These are phyloP conservation scores for Sporothrix protearum DNA, from an alignment of 2,329 filamentous ascomycete species.

Conservation along the genomic window DNA sequence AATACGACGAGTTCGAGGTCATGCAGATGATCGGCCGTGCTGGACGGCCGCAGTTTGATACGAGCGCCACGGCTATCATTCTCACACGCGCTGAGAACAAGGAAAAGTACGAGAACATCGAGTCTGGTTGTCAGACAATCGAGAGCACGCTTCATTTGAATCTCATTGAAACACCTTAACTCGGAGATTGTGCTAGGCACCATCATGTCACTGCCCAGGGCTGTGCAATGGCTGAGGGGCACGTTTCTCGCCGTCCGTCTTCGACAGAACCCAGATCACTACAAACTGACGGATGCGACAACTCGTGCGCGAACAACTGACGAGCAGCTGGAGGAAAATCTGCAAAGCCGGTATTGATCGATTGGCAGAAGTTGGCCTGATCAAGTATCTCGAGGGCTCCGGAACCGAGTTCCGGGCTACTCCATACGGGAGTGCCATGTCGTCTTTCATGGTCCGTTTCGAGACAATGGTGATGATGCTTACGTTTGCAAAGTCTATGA, in stretches of 20 bases:
- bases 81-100: slow-evolving; percentile 67
- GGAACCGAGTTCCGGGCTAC: slow-evolving; percentile 56
- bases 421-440: slow-evolving; percentile 75
- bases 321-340: slow-evolving; percentile 63
- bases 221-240: slow-evolving; percentile 69
- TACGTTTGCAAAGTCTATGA: slow-evolving; percentile 56
- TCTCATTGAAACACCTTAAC: slow-evolving; percentile 79
- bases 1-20: slow-evolving; percentile 77
- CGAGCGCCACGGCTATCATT: slow-evolving; percentile 71
- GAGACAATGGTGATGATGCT: slow-evolving; percentile 73
- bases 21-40: slow-evolving; percentile 90
- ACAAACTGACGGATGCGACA: slow-evolving; percentile 58
- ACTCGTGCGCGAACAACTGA: slow-evolving; percentile 52
- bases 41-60: slow-evolving; percentile 78
- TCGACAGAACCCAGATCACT: slow-evolving; percentile 65
- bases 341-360: slow-evolving; percentile 65
- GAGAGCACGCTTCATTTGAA: slow-evolving; percentile 78
- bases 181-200: slow-evolving; percentile 77
- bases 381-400: slow-evolving; percentile 38
- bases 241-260: slow-evolving; percentile 78
- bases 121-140: slow-evolving; percentile 67
- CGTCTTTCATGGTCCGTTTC: slow-evolving; percentile 74
- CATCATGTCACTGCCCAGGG: slow-evolving; percentile 60
- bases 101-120: slow-evolving; percentile 66
- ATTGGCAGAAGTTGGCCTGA: slow-evolving; percentile 58